These are phyloP conservation scores for Hypoxylon trugodes DNA, from an alignment of 495 filamentous ascomycete genomes.

Conservation along the genomic window DNA sequence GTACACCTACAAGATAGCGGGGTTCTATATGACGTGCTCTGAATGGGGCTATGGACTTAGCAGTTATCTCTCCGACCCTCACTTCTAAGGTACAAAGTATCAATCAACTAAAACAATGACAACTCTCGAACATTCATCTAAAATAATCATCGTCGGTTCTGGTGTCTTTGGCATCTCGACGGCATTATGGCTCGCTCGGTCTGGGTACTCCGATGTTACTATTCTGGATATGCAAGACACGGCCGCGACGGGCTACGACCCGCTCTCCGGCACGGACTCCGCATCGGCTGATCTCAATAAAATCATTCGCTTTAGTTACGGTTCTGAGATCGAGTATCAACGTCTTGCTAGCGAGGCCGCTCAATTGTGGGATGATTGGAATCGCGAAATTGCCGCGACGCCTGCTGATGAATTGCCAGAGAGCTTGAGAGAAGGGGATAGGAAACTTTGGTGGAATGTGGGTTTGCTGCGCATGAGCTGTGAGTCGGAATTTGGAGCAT, in stretches of 20 bases:
- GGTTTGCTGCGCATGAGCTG: slow-evolving; percentile 46
- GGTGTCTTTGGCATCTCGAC: slow-evolving; percentile 56
- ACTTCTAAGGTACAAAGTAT: background rate
- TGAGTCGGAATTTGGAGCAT: slow-evolving; percentile 36
- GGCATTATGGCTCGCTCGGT: slow-evolving; percentile 50
- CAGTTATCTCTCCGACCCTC: background rate
- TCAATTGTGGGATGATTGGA: slow-evolving; percentile 53
- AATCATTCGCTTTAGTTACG: slow-evolving; percentile 55
- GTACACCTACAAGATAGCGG: slow-evolving; percentile 15
- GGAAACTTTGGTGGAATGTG: slow-evolving; percentile 47
- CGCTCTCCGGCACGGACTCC: slow-evolving; percentile 29
- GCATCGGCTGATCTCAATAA: slow-evolving; percentile 53
- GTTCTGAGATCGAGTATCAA: slow-evolving; percentile 52
- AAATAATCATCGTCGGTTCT: slow-evolving; percentile 55
- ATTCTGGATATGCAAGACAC: slow-evolving; percentile 54
- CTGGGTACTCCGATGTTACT: slow-evolving; percentile 53
- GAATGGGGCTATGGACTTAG: background rate
- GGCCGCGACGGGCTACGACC: slow-evolving; percentile 23
- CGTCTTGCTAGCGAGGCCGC: slow-evolving; percentile 53
- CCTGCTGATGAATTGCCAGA: slow-evolving; percentile 41
- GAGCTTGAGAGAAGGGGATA: slow-evolving; percentile 38
- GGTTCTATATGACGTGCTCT: slow-evolving; percentile 7
- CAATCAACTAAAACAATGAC: slow-evolving; percentile 7
- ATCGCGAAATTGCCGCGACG: slow-evolving; percentile 41
- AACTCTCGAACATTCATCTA: slow-evolving; percentile 21